A percentile compares a stretch with the other conserved stretches of the same genome.
Conservation (phyloP, 176 grass and related monocot genomes). For the Aegilops speltoides region DNA sequence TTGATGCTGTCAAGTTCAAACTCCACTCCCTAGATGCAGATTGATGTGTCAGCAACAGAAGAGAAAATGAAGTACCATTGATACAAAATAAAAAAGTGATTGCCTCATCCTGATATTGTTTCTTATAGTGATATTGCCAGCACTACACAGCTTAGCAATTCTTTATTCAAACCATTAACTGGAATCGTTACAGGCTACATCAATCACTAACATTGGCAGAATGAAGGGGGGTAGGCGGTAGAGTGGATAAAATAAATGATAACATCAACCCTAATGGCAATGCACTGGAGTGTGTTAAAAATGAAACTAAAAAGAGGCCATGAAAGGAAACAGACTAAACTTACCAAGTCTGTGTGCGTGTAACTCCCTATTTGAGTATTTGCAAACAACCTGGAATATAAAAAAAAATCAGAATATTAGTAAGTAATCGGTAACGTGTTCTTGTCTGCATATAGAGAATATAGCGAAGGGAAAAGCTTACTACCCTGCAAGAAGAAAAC, state of each 20-base stretch:
- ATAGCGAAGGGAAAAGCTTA: background rate
- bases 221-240: background rate
- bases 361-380: constrained; percentile 55
- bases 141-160: background rate
- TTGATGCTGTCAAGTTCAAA: constrained; percentile 63
- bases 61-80: background rate
- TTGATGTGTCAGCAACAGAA: constrained; percentile 21
- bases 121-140: background rate
- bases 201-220: background rate
- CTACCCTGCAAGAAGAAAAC: background rate
- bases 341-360: constrained; percentile 68
- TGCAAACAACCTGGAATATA: constrained; percentile 60
- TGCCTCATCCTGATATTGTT: background rate
- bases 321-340: constrained; percentile 18
- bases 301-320: background rate
- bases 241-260: background rate
- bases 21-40: constrained; percentile 51
- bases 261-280: background rate
- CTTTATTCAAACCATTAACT: constrained; percentile 17
- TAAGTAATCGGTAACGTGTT: constrained; percentile 3
- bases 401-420: constrained; percentile 26
- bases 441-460: background rate
- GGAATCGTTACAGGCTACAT: background rate
- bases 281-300: background rate
- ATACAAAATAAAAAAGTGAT: background rate